Percentiles rank a stretch among this genome's conserved stretches.
Conservation (phyloP, 495 filamentous ascomycete genomes). For the Penicillium lagena region DNA sequence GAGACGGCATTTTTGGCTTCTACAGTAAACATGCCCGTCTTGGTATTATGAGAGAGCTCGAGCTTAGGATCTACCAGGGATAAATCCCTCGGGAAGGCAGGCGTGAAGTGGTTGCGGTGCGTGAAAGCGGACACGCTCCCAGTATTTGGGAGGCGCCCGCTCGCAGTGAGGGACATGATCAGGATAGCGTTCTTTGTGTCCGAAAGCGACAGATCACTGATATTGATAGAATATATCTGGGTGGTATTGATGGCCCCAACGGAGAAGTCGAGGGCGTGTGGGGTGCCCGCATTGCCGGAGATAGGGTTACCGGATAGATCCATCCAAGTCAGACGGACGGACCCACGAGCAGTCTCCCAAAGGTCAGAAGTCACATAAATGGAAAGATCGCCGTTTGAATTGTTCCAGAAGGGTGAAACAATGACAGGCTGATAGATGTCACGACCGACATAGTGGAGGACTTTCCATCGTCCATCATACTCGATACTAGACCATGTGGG, state of each 20-base stretch:
- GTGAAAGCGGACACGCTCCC: constrained; percentile 38
- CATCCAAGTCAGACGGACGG: constrained; percentile 31
- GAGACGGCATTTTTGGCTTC: constrained; percentile 52
- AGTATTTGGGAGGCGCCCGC: constrained; percentile 48
- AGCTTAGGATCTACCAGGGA: constrained; percentile 51
- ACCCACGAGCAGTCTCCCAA: constrained; percentile 28
- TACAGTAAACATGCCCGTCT: constrained; percentile 43
- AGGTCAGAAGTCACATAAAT: constrained; percentile 53
- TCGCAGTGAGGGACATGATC: constrained; percentile 46
- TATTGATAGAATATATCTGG: constrained; percentile 39
- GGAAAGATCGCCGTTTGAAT: constrained; percentile 44
- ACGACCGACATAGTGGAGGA: constrained; percentile 52
- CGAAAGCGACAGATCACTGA: constrained; percentile 23
- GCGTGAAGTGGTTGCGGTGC: constrained; percentile 52
- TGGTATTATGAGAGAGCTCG: constrained; percentile 31
- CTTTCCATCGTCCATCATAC: constrained; percentile 60
- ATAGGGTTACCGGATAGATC: constrained; percentile 32
- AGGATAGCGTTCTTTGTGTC: constrained; percentile 45
- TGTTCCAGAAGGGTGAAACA: constrained; percentile 56
- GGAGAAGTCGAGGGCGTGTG: constrained; percentile 31
- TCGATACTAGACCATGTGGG: constrained; percentile 62
- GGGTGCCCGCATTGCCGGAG: constrained; percentile 23
- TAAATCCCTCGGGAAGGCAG: constrained; percentile 44
- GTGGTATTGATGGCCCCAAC: constrained; percentile 60
- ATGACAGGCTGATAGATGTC: constrained; percentile 58